Conservation (phyloP, 495 filamentous ascomycete species). For the Lasiosphaeria ovina region DNA sequence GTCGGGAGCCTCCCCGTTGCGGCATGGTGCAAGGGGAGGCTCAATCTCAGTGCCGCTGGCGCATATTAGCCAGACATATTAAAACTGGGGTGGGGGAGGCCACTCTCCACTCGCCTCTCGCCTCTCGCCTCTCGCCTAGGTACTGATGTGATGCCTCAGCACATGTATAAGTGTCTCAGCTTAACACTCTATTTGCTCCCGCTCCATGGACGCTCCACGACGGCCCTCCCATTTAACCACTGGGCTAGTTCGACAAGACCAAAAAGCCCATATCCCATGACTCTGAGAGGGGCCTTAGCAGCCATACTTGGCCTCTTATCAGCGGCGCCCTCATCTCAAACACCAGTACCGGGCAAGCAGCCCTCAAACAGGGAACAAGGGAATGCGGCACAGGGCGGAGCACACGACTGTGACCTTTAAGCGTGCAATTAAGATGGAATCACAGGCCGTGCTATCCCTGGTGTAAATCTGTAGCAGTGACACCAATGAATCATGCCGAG, state of each 20-base stretch:
- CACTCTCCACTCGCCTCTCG: neutral
- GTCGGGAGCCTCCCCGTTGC: constrained; percentile 19
- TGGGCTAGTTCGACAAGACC: neutral
- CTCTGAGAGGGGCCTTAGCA: constrained; percentile 1
- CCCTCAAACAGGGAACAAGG: constrained; percentile 15
- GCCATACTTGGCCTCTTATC: constrained; percentile 2
- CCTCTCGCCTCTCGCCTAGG: too few relatives aligned
- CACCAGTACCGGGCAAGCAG: constrained; percentile 18
- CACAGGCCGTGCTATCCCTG: too few relatives aligned
- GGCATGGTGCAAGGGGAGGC: constrained; percentile 11
- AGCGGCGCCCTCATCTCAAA: constrained; percentile 5
- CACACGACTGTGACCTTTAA: neutral
- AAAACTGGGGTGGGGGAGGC: constrained; percentile 3
- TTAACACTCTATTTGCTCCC: constrained; percentile 16
- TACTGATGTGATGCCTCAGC: too few relatives aligned
- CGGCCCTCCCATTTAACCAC: constrained; percentile 12
- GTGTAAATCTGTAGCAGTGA: too few relatives aligned
- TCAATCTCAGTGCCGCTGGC: constrained; percentile 21
- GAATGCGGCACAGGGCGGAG: neutral
- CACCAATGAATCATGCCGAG: too few relatives aligned
- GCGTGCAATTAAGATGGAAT: too few relatives aligned
- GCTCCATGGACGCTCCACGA: constrained; percentile 4
- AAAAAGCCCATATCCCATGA: constrained; percentile 11
- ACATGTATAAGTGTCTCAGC: constrained; percentile 6
- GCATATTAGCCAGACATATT: constrained; percentile 29